Evolutionary conservation across 2,329 filamentous ascomycete genomes (phyloP).

Genomic region (Capronia americana): DNA sequence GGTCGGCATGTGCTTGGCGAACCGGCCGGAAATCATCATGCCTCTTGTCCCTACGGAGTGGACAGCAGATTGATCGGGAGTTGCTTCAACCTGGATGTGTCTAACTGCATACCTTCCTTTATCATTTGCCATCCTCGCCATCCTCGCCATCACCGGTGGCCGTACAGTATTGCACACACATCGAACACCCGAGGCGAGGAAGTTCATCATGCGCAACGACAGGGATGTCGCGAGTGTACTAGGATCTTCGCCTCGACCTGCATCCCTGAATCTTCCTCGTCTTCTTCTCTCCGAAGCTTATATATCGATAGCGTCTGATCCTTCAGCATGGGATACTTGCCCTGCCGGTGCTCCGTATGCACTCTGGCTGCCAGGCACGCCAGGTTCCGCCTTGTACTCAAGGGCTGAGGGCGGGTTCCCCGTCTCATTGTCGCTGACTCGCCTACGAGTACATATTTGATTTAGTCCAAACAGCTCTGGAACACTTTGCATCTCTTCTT

Average conservation of each 20-base stretch:
- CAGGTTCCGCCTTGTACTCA: constrained; percentile 4
- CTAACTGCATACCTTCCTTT: too few relatives aligned
- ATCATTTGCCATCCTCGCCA: too few relatives aligned
- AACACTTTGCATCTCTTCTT: constrained; percentile 1
- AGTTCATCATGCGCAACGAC: too few relatives aligned
- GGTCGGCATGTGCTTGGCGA: neutral
- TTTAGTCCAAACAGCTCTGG: constrained; percentile 15
- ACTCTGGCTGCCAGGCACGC: neutral
- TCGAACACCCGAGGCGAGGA: too few relatives aligned
- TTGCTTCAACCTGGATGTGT: too few relatives aligned
- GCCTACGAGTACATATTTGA: too few relatives aligned
- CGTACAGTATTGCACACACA: too few relatives aligned
- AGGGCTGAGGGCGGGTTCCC: neutral
- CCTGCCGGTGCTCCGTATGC: too few relatives aligned
- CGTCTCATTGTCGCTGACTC: neutral
- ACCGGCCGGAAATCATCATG: neutral
- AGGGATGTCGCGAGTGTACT: too few relatives aligned
- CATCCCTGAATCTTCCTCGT: neutral
- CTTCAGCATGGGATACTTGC: neutral
- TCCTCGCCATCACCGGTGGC: too few relatives aligned
- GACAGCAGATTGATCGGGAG: neutral
- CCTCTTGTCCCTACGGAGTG: neutral
- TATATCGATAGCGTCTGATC: constrained; percentile 1
- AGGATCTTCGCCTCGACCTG: neutral
- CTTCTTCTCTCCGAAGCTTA: constrained; percentile 1